These are phyloP conservation scores for Medicago truncatula DNA, from an alignment of 306 rosid species.

Conservation along the genomic window MtrunA17r5.0-ANR NC_053048.1:40188501-40189000, in stretches of 20 bases:
- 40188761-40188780: neutral
- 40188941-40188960: constrained; percentile 48
- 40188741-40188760: neutral
- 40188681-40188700: constrained; percentile 47
- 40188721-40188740: constrained; percentile 30
- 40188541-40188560: constrained; percentile 41
- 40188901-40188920: constrained; percentile 47
- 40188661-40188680: constrained; percentile 14
- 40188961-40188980: constrained; percentile 47
- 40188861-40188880: neutral
- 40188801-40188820: neutral
- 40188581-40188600: constrained; percentile 48
- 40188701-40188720: constrained; percentile 11
- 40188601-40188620: constrained; percentile 12
- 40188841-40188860: neutral
- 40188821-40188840: neutral
- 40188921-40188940: constrained; percentile 50
- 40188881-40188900: constrained; percentile 52
- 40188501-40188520: constrained; percentile 37
- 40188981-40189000: constrained; percentile 51
- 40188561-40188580: constrained; percentile 27
- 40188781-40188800: neutral
- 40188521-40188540: constrained; percentile 35
- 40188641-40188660: constrained; percentile 26
- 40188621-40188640: neutral